A percentile compares a stretch with the other conserved stretches of the same genome.
Conservation (phyloP, 2,329 filamentous ascomycete species). For the Fusarium secorum region DNA sequence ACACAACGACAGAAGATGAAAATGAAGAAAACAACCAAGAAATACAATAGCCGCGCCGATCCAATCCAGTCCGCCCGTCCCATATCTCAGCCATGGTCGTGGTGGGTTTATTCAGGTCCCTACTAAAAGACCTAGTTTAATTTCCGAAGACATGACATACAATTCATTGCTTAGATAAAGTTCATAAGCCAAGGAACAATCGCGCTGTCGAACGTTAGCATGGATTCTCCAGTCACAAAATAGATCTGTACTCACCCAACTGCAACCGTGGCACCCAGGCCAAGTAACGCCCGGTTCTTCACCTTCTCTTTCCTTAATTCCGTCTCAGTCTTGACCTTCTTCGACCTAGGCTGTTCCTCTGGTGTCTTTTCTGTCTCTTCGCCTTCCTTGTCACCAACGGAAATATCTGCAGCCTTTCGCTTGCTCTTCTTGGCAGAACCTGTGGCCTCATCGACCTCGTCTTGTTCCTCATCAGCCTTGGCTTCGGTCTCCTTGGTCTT, state of each 20-base stretch:
- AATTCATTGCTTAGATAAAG: slow-evolving; percentile 52
- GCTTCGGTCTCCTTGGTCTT: slow-evolving; percentile 61
- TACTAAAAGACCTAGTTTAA: slow-evolving; percentile 5
- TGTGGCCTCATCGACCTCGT: slow-evolving; percentile 46
- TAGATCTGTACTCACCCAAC: slow-evolving; percentile 76
- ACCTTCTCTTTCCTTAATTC: slow-evolving; percentile 87
- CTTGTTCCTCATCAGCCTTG: slow-evolving; percentile 52
- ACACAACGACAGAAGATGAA: slow-evolving; percentile 26
- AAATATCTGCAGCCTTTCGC: slow-evolving; percentile 77
- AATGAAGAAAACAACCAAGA: slow-evolving; percentile 30
- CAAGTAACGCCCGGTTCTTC: slow-evolving; percentile 83
- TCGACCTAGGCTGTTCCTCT: slow-evolving; percentile 62
- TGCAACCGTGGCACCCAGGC: slow-evolving; percentile 85
- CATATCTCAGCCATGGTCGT: slow-evolving; percentile 36
- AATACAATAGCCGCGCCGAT: slow-evolving; percentile 41
- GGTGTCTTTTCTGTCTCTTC: slow-evolving; percentile 41
- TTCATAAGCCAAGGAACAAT: slow-evolving; percentile 62
- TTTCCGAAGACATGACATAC: slow-evolving; percentile 35
- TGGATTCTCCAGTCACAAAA: neutral
- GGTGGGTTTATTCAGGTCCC: slow-evolving; percentile 17
- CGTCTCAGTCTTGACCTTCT: slow-evolving; percentile 82
- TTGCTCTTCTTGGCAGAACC: slow-evolving; percentile 64
- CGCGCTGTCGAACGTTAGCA: slow-evolving; percentile 47
- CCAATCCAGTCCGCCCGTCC: slow-evolving; percentile 41
- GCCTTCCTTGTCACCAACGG: slow-evolving; percentile 67